Base-by-base conservation (phyloP, 805 yeast species). In the Hanseniaspora thailandica region DNA sequence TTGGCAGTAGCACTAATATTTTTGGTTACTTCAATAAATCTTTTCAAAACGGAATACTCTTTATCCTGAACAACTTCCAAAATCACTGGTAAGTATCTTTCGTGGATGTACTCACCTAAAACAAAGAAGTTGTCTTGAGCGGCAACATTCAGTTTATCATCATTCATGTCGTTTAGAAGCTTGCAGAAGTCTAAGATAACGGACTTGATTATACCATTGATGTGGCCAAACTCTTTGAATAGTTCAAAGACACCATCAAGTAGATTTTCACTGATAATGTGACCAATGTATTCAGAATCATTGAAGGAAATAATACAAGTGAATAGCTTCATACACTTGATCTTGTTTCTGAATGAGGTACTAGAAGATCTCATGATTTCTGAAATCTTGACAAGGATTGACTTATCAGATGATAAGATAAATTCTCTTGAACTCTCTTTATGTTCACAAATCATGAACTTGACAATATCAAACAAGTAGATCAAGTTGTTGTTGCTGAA, bases 251-350 rank as follows among this genome's bases (percentile, higher is more conserved):
- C 38, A 5, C 43, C 22, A 43, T 49, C 54, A 9, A 49, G n/a
- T 17, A 49, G 20, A 17, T 49, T 34, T 25, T 41, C 22, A 2
- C 38, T 20, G 6, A 49, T 45, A 13, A 49, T 43, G n/a, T 36
- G 38, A 5, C 26, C 23, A 7, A 49, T 49, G 43, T 39, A 49
- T 5, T 49, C 54, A n/a, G 35, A 25, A n/a, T 49, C 54, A 28
- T 49, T 43, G n/a, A 49, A 34, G 2, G 54, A 49, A 1, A 49
- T 23, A 20, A 49, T 43, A 3, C 28, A 22, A 7, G 43, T 34
- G 13, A 49, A 43, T 13, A 49, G 28, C 31, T 43, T 49, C 54
- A 49, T 49, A 9, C 43, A 41, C 12, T 49, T 41, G 19, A 49
- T 35, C 17, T 43, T 41, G 31, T 25, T 35, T 49, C 54, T 49